These are phyloP conservation scores for Cryptococcus wingfieldii DNA, from an alignment of 1,284 basidiomycete species.

Conservation along the genomic window DNA sequence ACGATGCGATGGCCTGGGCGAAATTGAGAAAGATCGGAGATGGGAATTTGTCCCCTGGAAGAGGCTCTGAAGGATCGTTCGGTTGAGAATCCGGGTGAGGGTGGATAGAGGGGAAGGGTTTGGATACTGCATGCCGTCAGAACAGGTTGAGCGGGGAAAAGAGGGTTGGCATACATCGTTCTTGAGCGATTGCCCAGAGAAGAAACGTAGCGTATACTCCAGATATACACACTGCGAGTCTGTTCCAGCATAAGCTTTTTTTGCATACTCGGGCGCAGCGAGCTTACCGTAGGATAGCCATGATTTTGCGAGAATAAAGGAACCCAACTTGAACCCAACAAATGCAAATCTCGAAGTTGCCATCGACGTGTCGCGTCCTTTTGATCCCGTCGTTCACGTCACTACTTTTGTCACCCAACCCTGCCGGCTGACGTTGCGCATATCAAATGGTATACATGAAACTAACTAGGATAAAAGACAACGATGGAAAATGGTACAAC, in stretches of 20 bases:
- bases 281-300: constrained; percentile 8
- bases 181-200: constrained; percentile 88
- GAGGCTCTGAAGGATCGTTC: constrained; percentile 8
- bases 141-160: background rate
- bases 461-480: background rate
- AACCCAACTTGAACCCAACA: too few species aligned
- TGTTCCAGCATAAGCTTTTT: constrained; percentile 4
- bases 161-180: constrained; percentile 61
- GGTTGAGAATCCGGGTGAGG: constrained; percentile 19
- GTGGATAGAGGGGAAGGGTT: constrained; percentile 69
- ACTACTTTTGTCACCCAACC: too few species aligned
- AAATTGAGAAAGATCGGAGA: constrained; percentile 84
- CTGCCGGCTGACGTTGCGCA: background rate
- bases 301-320: background rate
- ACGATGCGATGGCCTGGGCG: constrained; percentile 76
- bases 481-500: too few species aligned
- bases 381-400: background rate
- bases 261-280: background rate
- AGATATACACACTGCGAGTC: constrained; percentile 43
- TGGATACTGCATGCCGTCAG: constrained; percentile 59
- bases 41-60: constrained; percentile 70
- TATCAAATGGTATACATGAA: too few species aligned
- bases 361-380: too few species aligned
- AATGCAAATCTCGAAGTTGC: too few species aligned
- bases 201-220: constrained; percentile 50